Percentiles rank a stretch among this genome's conserved stretches.
These are phyloP conservation scores for Naganishia vaughanmartiniae DNA, from an alignment of 768 basidiomycete species.

Conservation along the genomic window DNA sequence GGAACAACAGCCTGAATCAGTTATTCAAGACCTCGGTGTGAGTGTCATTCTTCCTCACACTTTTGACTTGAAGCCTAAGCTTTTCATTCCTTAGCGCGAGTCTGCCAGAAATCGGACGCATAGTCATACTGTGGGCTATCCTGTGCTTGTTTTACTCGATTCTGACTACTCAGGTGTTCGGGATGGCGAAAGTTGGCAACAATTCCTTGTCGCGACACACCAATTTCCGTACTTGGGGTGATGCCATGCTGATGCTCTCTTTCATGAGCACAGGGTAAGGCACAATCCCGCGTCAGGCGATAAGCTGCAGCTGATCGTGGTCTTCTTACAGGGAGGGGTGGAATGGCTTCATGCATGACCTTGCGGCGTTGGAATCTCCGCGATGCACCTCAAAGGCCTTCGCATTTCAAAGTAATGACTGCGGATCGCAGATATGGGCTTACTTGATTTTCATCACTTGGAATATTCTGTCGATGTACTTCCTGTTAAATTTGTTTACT, in stretches of 20 bases:
- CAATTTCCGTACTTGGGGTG: constrained; percentile 77
- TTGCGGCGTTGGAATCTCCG: constrained; percentile 68
- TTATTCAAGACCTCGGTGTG: constrained; percentile 94
- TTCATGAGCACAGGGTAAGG: constrained; percentile 90
- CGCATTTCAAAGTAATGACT: constrained; percentile 67
- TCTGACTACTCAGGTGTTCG: constrained; percentile 74
- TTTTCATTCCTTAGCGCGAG: constrained; percentile 62
- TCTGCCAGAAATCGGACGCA: constrained; percentile 76
- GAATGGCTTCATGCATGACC: constrained; percentile 98
- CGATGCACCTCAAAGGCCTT: constrained; percentile 66
- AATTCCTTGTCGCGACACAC: constrained; percentile 62
- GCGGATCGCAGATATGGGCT: constrained; percentile 79
- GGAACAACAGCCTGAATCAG: constrained; percentile 82
- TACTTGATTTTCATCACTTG: constrained; percentile 86
- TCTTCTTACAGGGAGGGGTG: constrained; percentile 71
- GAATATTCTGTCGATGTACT: constrained; percentile 95
- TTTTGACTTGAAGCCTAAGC: background rate
- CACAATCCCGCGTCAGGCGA: background rate
- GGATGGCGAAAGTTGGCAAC: constrained; percentile 78
- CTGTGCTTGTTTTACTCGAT: constrained; percentile 90
- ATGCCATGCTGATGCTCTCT: constrained; percentile 79
- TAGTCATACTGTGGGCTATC: constrained; percentile 82
- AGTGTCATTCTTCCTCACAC: constrained; percentile 48
- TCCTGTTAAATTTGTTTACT: constrained; percentile 93
- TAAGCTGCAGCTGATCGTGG: constrained; percentile 20